phyloP scores from a whole-genome alignment of 2,329 filamentous ascomycete species.

The Didymella lethalis region DNA sequence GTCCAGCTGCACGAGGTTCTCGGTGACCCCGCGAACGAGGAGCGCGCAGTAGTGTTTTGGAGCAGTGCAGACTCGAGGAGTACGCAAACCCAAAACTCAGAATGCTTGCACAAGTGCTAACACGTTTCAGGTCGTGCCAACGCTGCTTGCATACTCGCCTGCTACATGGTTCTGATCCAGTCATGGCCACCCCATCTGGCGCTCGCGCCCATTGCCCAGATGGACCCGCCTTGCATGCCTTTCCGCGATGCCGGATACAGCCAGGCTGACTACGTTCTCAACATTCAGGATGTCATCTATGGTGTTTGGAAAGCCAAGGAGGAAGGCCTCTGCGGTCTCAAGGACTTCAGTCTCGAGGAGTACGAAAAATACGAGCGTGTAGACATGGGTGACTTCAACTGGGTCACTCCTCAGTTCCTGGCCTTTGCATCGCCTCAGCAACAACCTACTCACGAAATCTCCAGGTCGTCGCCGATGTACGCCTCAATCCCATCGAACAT shows the following conservation, averaged over 20 bases:
- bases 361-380: slow-evolving; percentile 96
- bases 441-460: slow-evolving; percentile 75
- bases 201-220: slow-evolving; percentile 92
- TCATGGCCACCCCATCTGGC: slow-evolving; percentile 97
- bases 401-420: slow-evolving; percentile 93
- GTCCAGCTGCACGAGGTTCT: slow-evolving; percentile 95
- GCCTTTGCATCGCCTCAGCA: slow-evolving; percentile 96
- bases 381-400: slow-evolving; percentile 99
- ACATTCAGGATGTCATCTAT: slow-evolving; percentile 96
- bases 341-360: slow-evolving; percentile 95
- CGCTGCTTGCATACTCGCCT: slow-evolving; percentile 91
- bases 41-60: slow-evolving; percentile 93
- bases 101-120: slow-evolving; percentile 25
- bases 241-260: slow-evolving; percentile 98
- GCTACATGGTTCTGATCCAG: slow-evolving; percentile 99
- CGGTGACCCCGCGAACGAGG: slow-evolving; percentile 87
- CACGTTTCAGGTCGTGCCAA: slow-evolving; percentile 76
- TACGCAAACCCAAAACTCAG: slow-evolving; percentile 57
- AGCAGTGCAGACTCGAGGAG: slow-evolving; percentile 90
- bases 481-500: slow-evolving; percentile 76
- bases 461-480: slow-evolving; percentile 76
- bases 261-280: slow-evolving; percentile 95
- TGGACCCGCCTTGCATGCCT: slow-evolving; percentile 97
- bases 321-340: slow-evolving; percentile 86
- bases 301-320: slow-evolving; percentile 99